phyloP scores from a whole-genome alignment of 495 filamentous ascomycete genomes.

The Lophiostoma macrostomum region DNA sequence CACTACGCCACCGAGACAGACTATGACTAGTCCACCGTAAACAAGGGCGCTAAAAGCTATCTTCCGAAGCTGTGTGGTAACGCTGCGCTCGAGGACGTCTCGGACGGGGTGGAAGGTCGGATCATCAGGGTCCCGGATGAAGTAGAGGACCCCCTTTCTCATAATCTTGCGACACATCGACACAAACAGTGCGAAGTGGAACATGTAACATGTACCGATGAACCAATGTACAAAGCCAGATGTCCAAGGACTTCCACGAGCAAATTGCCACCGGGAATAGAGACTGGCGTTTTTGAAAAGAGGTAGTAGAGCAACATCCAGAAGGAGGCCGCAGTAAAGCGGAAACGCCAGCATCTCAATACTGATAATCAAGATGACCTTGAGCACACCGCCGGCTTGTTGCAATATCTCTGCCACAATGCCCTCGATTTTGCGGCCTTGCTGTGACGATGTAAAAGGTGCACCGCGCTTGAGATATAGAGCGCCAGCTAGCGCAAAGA shows the following conservation, averaged over 20 bases:
- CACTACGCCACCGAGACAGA: conserved; percentile 92
- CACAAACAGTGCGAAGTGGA: conserved; percentile 97
- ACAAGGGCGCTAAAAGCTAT: conserved; percentile 94
- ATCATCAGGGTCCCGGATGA: conserved; percentile 97
- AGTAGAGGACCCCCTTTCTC: conserved; percentile 90
- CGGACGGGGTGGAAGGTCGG: conserved; percentile 97
- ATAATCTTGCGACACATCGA: conserved; percentile 99
- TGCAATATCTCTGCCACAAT: conserved; percentile 77
- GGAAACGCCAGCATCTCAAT: conserved; percentile 99
- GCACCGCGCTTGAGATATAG: conserved; percentile 71
- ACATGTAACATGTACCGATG: conserved; percentile 98
- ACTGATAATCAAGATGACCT: conserved; percentile 96
- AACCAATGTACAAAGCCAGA: conserved; percentile 99
- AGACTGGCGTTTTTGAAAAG: conserved; percentile 79
- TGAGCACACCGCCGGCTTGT: conserved; percentile 94
- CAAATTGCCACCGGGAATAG: conserved; percentile 71
- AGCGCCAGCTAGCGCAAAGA: conserved; percentile 68
- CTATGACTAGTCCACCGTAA: conserved; percentile 86
- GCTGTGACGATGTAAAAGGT: conserved; percentile 60
- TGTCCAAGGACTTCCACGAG: conserved; percentile 70
- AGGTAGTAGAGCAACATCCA: conserved; percentile 85
- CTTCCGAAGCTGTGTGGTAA: conserved; percentile 90
- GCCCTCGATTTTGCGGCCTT: conserved; percentile 70
- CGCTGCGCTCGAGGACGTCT: conserved; percentile 91
- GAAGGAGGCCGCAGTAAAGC: conserved; percentile 86